Base-by-base conservation (phyloP, 352 stramenopile genomes). In the Globisporangium abappressorium region DNA sequence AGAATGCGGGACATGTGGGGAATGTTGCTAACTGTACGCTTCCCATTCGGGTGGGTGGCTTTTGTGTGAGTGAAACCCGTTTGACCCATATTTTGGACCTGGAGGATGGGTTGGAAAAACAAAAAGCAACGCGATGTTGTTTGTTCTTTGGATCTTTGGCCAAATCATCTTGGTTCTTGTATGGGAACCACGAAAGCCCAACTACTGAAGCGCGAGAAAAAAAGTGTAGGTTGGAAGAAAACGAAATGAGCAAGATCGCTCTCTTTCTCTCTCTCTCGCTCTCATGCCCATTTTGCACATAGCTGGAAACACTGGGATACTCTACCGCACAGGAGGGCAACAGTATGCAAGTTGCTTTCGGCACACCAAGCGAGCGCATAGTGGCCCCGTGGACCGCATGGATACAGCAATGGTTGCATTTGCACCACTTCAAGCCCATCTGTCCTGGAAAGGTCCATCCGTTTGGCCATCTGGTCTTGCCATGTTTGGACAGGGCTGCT, bases 161-260 rank as follows among this genome's bases (percentile, higher is more conserved):
- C 41, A n/a, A 49, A 49, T 49, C 41, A 49, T 49, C 41, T 49
- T 49, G 41, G 41, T 49, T 49, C 41, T 49, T 22, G 41, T 49
- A 49, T 49, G 41, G 41, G 41, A n/a, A n/a, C 5, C 15, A 11
- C 15, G 41, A 49, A 49, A 6, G 15, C 41, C 15, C 41, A 49
- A 49, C 41, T 49, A 49, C 41, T 6, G 41, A 49, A 22, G 15
- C 20, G 41, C 15, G 41, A 47, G 41, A 47, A n/a, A 49, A 49
- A 49, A 49, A 49, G 41, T 49, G 41, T 49, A 49, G 41, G 41
- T 49, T 49, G 41, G 41, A 49, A 49, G 41, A 49, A 18, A 49
- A 49, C 14, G 41, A 49, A 22, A 49, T 49, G 41, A 49, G 41
- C 30, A 49, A 49, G 41, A 20, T 49, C 41, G 20, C 41, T 22